Conservation (phyloP, 768 basidiomycete species). For the Lentinula guzmanii region DNA sequence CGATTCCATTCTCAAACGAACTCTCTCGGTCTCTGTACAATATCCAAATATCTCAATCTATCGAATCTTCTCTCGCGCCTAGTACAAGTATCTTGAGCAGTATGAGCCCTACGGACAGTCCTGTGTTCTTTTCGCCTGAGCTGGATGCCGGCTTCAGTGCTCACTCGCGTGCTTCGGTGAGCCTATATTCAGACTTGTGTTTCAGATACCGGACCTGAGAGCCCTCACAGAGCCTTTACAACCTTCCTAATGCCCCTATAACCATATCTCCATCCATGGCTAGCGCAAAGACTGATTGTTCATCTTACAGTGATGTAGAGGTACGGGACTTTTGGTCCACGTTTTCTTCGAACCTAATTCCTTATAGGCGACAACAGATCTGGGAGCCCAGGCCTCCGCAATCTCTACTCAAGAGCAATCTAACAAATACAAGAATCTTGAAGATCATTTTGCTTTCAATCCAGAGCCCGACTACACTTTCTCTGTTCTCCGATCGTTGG, state of each 20-base stretch:
- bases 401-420: constrained; percentile 17
- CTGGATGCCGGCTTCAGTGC: not conserved
- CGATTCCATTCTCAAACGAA: not conserved
- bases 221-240: constrained; percentile 3
- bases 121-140: constrained; percentile 1
- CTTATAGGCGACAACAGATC: not conserved
- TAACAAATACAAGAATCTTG: constrained; percentile 21
- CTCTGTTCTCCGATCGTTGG: constrained; percentile 7
- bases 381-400: not conserved
- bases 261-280: not conserved
- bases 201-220: not conserved
- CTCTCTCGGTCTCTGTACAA: not conserved
- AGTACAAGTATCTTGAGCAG: not conserved
- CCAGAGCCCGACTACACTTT: constrained; percentile 7
- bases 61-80: not conserved
- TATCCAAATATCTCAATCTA: not conserved
- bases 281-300: not conserved
- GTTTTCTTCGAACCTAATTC: not conserved
- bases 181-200: not conserved
- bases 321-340: not conserved
- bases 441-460: constrained; percentile 7
- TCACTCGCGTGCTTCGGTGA: constrained; percentile 2
- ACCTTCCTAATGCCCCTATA: constrained; percentile 4
- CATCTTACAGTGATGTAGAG: not conserved
- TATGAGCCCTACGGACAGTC: not conserved